phyloP scores from a whole-genome alignment of 805 yeast genomes.

The Zygosaccharomyces bailii region DNA sequence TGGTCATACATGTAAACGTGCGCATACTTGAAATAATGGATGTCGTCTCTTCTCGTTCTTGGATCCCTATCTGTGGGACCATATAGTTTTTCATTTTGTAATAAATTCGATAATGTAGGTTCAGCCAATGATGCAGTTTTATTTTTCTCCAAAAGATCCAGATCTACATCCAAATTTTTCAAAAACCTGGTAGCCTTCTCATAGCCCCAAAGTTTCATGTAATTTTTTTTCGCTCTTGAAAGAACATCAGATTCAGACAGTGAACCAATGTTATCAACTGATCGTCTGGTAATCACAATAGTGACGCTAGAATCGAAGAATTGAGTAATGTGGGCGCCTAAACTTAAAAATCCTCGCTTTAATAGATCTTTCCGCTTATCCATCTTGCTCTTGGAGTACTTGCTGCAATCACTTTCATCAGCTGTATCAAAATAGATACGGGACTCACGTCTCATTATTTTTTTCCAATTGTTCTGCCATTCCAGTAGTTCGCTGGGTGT shows the following conservation, averaged over 20 bases:
- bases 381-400: slow-evolving; percentile 21
- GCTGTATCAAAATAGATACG: slow-evolving; percentile 58
- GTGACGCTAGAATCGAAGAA: slow-evolving; percentile 64
- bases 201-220: slow-evolving; percentile 81
- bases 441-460: slow-evolving; percentile 52
- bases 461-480: slow-evolving; percentile 67
- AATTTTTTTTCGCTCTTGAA: slow-evolving; percentile 53
- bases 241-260: slow-evolving; percentile 60
- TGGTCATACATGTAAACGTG: slow-evolving; percentile 79
- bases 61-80: slow-evolving; percentile 92
- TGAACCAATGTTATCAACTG: slow-evolving; percentile 37
- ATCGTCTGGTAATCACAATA: slow-evolving; percentile 72
- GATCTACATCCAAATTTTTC: slow-evolving; percentile 53
- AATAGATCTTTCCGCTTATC: slow-evolving; percentile 32
- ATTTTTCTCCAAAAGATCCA: slow-evolving; percentile 28
- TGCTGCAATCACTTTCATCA: slow-evolving; percentile 31
- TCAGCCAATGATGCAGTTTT: slow-evolving; percentile 27
- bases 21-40: slow-evolving; percentile 71
- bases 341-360: slow-evolving; percentile 34
- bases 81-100: slow-evolving; percentile 77
- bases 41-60: slow-evolving; percentile 76
- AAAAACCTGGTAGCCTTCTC: slow-evolving; percentile 82
- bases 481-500: slow-evolving; percentile 41
- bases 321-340: slow-evolving; percentile 56
- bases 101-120: slow-evolving; percentile 53